Evolutionary conservation across 1,284 basidiomycete species (phyloP).

Genomic region (Meira nashicola): DNA sequence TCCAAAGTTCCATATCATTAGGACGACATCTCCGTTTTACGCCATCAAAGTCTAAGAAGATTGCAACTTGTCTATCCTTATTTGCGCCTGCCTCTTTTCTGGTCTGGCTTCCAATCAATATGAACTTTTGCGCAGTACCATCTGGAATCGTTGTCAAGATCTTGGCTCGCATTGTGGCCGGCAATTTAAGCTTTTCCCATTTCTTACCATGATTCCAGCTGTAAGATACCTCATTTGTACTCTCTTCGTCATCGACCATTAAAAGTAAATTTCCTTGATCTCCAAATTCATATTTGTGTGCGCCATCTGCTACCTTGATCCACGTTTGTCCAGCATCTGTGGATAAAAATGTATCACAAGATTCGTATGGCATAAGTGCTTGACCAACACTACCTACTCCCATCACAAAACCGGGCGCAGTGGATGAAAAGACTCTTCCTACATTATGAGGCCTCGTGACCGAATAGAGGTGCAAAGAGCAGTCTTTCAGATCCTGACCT

Average conservation of each 20-base stretch:
- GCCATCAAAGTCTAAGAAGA: slow-evolving; percentile 78
- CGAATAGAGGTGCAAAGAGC: slow-evolving; percentile 84
- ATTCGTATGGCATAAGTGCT: slow-evolving; percentile 69
- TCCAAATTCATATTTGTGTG: slow-evolving; percentile 93
- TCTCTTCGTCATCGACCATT: slow-evolving; percentile 77
- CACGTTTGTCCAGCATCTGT: slow-evolving; percentile 83
- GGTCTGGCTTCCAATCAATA: slow-evolving; percentile 74
- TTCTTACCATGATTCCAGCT: slow-evolving; percentile 77
- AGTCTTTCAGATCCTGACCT: slow-evolving; percentile 59
- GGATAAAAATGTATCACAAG: slow-evolving; percentile 88
- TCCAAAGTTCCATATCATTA: slow-evolving; percentile 81
- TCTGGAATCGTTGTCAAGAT: slow-evolving; percentile 81
- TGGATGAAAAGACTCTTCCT: slow-evolving; percentile 86
- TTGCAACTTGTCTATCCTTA: slow-evolving; percentile 63
- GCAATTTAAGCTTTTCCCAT: slow-evolving; percentile 73
- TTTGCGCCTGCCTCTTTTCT: slow-evolving; percentile 61
- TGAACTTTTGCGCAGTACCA: slow-evolving; percentile 85
- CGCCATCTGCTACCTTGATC: slow-evolving; percentile 70
- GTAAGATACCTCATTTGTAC: slow-evolving; percentile 70
- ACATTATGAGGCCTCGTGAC: slow-evolving; percentile 87
- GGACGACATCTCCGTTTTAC: slow-evolving; percentile 66
- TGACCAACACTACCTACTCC: slow-evolving; percentile 83
- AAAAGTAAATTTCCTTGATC: slow-evolving; percentile 80
- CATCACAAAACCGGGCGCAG: slow-evolving; percentile 90
- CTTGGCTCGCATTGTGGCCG: slow-evolving; percentile 67